A percentile compares a stretch with the other conserved stretches of the same genome.
These are phyloP conservation scores for Chrysoporthe deuterocubensis DNA, from an alignment of 2,329 filamentous ascomycete species.

Conservation along the genomic window DNA sequence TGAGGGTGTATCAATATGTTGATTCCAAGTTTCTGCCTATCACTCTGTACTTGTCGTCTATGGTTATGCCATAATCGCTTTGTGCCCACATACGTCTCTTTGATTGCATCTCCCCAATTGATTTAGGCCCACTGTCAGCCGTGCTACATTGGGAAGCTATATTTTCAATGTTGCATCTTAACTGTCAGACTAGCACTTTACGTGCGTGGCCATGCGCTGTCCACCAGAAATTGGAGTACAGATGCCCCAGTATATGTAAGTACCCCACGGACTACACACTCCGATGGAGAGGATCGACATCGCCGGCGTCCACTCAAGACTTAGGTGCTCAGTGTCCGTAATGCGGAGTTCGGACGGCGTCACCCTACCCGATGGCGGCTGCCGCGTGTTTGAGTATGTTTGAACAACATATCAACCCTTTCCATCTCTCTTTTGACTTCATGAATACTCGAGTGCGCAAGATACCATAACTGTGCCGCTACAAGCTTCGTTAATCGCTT, in stretches of 20 bases:
- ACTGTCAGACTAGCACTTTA: not conserved
- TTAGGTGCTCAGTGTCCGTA: not conserved
- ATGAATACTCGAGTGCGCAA: no score
- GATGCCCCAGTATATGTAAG: not conserved
- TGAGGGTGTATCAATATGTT: not conserved
- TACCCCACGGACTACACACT: not conserved
- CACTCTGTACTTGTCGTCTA: not conserved
- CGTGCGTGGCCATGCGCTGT: not conserved
- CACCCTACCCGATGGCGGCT: not conserved
- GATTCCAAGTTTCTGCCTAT: not conserved
- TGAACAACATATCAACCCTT: not conserved
- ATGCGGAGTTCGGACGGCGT: slow-evolving; percentile 2
- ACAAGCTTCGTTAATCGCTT: no score
- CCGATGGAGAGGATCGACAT: not conserved
- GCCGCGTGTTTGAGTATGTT: no score
- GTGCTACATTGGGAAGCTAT: not conserved
- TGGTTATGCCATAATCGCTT: no score
- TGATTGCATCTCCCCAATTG: no score
- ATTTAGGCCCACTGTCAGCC: no score
- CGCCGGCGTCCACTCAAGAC: not conserved
- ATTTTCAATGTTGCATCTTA: not conserved
- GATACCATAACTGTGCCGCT: not conserved
- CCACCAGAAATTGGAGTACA: not conserved
- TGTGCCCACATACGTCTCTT: no score
- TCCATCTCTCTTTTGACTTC: not conserved